Evolutionary conservation across 495 filamentous ascomycete genomes (phyloP), one percentile per base, ranked within the genome.

Genomic region (Podospora anserina): DNA sequence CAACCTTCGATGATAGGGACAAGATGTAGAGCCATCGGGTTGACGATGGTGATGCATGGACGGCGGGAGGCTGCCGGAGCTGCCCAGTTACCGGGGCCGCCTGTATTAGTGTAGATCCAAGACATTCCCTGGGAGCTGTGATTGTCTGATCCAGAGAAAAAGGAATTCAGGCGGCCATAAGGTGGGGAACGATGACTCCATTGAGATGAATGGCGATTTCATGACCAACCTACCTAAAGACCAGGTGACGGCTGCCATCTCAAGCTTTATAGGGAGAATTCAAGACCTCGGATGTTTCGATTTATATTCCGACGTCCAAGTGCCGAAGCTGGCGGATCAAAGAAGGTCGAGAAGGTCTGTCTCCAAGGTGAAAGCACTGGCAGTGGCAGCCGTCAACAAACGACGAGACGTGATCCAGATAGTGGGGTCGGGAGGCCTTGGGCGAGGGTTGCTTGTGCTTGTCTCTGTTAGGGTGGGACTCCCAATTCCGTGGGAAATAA

Each of bases 391-490:
- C 9, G 39, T 13, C 39, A 49, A 49, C 39, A 49, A 49, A 49
- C 65, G 30, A 49, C 65, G 30, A 55, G 59, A 34, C 32, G 53
- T 64, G 66, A 63, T 71, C 63, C 62, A 26, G 30, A 30, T 59
- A 58, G 66, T 71, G 69, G 69, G 66, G 68, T 64, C 65, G 32
- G 32, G 30, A 59, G 32, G 30, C 59, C 59, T 61, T 61, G 59
- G 61, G 61, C 20, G 61, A 58, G 58, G 54, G 61, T 53, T 53
- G 44, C 18, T 34, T 55, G 65, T 23, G 32, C 56, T 34, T 53
- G 57, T 64, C 59, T 28, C 65, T 76, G 75, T 76, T 77, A 76
- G 55, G 49, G 49, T 59, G 68, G 57, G 57, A 74, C 70, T 68
- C 32, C 61, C 44, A 49, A 66, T 64, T 66, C 59, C 54, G 56